These are phyloP conservation scores for Gossypium armourianum DNA, from an alignment of 441 rosid genomes.

Conservation along the genomic window DNA sequence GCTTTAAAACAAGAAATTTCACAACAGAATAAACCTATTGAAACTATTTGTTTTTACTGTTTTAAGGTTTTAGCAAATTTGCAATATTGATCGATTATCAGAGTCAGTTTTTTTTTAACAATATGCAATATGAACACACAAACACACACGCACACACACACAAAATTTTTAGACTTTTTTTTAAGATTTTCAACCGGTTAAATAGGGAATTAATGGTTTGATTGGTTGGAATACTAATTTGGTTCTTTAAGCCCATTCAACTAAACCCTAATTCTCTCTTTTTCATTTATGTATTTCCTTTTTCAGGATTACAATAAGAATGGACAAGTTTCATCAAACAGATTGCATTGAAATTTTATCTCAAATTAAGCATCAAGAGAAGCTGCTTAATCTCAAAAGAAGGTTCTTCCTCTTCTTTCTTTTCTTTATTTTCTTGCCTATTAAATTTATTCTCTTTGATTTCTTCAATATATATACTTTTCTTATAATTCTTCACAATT, in stretches of 20 bases:
- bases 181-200: too few relatives aligned
- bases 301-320: background rate
- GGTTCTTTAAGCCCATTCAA: background rate
- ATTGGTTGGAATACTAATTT: too few relatives aligned
- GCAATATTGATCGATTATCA: too few relatives aligned
- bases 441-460: background rate
- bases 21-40: too few relatives aligned
- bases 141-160: too few relatives aligned
- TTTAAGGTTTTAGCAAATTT: too few relatives aligned
- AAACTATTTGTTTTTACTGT: too few relatives aligned
- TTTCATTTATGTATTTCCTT: background rate
- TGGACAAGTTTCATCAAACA: constrained; percentile 12
- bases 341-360: constrained; percentile 31
- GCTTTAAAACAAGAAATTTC: too few relatives aligned
- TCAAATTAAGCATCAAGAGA: constrained; percentile 34
- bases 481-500: background rate
- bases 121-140: too few relatives aligned
- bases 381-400: constrained; percentile 34
- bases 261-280: background rate
- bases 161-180: too few relatives aligned
- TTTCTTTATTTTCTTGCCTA: background rate
- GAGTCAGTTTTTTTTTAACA: too few relatives aligned
- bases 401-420: constrained; percentile 24
- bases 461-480: background rate
- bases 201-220: too few relatives aligned